Evolutionary conservation across 1,139 yeast genomes (phyloP).

Genomic region (Geotrichum cucujoidarum): DNA sequence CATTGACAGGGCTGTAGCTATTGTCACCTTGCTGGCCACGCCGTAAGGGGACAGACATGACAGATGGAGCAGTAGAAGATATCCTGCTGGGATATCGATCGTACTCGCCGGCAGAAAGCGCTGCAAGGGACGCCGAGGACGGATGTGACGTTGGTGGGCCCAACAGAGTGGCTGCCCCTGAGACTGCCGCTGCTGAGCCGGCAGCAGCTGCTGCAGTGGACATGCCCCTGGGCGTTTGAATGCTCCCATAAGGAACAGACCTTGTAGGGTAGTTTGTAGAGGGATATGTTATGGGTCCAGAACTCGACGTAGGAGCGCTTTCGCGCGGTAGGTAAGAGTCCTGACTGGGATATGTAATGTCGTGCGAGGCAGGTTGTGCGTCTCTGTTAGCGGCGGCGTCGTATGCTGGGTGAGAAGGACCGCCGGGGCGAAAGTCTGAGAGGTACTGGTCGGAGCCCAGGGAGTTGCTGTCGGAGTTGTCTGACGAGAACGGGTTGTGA

Average conservation of each 20-base stretch:
- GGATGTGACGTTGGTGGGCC: conserved; percentile 13
- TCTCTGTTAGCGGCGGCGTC: conserved; percentile 12
- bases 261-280: conserved; percentile 7
- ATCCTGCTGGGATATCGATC: conserved; percentile 40
- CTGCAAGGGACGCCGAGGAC: conserved; percentile 20
- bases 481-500: conserved; percentile 10
- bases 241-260: conserved; percentile 3
- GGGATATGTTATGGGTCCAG: conserved; percentile 7
- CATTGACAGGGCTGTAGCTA: conserved; percentile 11
- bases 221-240: conserved; percentile 15
- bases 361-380: neutral
- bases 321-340: conserved; percentile 16
- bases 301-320: conserved; percentile 5
- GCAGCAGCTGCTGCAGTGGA: conserved; percentile 18
- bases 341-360: conserved; percentile 9
- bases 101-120: conserved; percentile 32
- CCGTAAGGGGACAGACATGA: conserved; percentile 27
- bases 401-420: conserved; percentile 5
- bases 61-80: conserved; percentile 33
- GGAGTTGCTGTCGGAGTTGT: conserved; percentile 15
- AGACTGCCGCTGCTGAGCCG: conserved; percentile 18
- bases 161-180: conserved; percentile 15
- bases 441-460: conserved; percentile 19
- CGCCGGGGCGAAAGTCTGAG: neutral
- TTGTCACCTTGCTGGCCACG: conserved; percentile 15